These are phyloP conservation scores for Ceratocystis smalleyi DNA, from an alignment of 2,329 filamentous ascomycete genomes.

Conservation along the genomic window DNA sequence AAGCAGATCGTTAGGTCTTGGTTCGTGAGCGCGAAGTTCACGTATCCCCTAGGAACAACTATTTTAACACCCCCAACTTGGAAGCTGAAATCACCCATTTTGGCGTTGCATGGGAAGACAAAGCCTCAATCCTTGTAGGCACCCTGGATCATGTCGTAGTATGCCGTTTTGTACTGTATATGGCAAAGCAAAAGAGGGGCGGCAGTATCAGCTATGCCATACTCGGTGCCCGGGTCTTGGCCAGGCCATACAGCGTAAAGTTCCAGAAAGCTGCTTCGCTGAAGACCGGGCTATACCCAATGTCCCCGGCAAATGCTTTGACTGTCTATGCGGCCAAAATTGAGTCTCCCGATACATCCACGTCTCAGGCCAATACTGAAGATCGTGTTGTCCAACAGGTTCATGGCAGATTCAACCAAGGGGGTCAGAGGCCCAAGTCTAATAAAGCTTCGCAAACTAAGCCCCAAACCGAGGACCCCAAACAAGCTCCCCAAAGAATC, in stretches of 20 bases:
- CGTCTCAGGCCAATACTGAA: constrained; percentile 56
- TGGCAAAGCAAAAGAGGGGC: constrained; percentile 49
- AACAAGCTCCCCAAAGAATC: constrained; percentile 23
- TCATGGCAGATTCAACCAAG: constrained; percentile 26
- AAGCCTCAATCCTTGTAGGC: constrained; percentile 31
- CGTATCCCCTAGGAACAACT: constrained; percentile 35
- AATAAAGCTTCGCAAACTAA: constrained; percentile 30
- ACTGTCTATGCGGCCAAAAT: constrained; percentile 56
- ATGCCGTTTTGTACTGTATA: constrained; percentile 32
- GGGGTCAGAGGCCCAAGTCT: constrained; percentile 28
- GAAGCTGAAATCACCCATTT: constrained; percentile 35
- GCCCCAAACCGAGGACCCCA: constrained; percentile 31
- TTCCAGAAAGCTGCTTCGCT: constrained; percentile 50
- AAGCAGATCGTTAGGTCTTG: constrained; percentile 44
- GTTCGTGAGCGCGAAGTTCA: constrained; percentile 33
- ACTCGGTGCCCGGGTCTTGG: neutral
- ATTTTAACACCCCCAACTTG: constrained; percentile 46
- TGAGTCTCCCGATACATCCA: constrained; percentile 47
- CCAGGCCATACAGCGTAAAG: constrained; percentile 29
- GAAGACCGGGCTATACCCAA: constrained; percentile 44
- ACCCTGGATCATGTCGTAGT: constrained; percentile 33
- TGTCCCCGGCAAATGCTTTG: constrained; percentile 43
- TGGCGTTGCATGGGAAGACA: constrained; percentile 32
- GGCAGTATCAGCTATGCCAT: constrained; percentile 38
- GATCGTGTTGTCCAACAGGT: neutral